Evolutionary conservation across 2,329 filamentous ascomycete species (phyloP).

Genomic region (Colletotrichum australisinense): DNA sequence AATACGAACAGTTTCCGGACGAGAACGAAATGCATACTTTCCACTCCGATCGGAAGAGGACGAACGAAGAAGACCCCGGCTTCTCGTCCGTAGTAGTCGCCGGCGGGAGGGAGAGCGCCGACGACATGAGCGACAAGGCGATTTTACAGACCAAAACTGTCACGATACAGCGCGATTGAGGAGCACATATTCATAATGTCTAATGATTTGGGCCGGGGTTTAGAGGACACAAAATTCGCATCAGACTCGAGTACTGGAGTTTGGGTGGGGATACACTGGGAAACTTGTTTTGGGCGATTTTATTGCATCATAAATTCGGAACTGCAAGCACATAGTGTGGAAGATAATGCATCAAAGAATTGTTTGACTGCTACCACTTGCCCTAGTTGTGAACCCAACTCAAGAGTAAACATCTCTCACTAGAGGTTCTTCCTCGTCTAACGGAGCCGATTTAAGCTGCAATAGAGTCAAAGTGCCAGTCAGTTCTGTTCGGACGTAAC

Average conservation of each 20-base stretch:
- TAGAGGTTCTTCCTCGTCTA: neutral
- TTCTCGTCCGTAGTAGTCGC: conserved; percentile 31
- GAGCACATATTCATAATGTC: neutral
- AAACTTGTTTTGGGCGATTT: neutral
- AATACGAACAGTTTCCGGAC: conserved; percentile 25
- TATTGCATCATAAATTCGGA: neutral
- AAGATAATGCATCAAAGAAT: neutral
- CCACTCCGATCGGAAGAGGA: conserved; percentile 8
- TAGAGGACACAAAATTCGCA: neutral
- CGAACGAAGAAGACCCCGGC: neutral
- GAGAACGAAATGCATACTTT: conserved; percentile 25
- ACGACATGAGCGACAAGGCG: conserved; percentile 41
- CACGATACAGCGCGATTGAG: conserved; percentile 31
- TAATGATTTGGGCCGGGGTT: neutral
- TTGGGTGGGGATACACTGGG: neutral
- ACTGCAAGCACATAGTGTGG: neutral
- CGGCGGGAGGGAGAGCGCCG: conserved; percentile 23
- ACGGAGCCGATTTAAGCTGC: neutral
- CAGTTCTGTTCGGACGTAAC: too few species aligned
- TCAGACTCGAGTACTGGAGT: too few species aligned
- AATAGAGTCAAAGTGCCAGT: neutral
- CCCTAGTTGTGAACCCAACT: neutral
- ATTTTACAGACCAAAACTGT: conserved; percentile 42
- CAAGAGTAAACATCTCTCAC: too few species aligned
- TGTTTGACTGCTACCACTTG: neutral